Conservation (phyloP, 176 grass and related monocot species). For the Juncus inflexus region DNA sequence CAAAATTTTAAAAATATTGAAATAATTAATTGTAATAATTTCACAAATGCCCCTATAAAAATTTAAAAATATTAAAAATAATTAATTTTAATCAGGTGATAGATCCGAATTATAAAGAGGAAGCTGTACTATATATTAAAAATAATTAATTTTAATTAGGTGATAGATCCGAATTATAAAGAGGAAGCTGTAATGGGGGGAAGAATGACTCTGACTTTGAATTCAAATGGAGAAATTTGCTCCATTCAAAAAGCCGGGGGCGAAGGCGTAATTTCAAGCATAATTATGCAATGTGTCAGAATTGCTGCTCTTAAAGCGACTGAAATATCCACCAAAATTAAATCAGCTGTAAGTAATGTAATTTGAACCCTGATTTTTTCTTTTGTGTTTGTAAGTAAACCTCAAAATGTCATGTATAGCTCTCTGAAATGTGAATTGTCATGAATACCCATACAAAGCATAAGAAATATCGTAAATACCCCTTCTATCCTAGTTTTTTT, state of each 20-base stretch:
- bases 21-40: too few relatives aligned
- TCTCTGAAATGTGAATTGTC: not conserved
- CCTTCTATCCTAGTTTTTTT: conserved; percentile 17
- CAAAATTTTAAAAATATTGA: too few relatives aligned
- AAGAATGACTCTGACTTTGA: conserved; percentile 84
- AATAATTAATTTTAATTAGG: conserved; percentile 37
- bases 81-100: conserved; percentile 48
- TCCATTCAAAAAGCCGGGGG: conserved; percentile 88
- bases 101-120: conserved; percentile 97
- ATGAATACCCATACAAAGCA: too few relatives aligned
- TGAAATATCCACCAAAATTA: conserved; percentile 96
- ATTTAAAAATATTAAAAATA: not conserved
- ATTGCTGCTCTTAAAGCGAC: conserved; percentile 72
- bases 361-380: conserved; percentile 16
- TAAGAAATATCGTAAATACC: not conserved
- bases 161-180: conserved; percentile 92
- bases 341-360: conserved; percentile 45
- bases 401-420: not conserved
- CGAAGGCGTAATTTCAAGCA: conserved; percentile 72
- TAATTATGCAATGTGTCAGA: conserved; percentile 86
- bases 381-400: too few relatives aligned
- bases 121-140: conserved; percentile 39
- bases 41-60: too few relatives aligned
- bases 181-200: conserved; percentile 92
- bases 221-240: conserved; percentile 90